Conservation (phyloP, 176 grass and related monocot species). For the Oryza coarctata region DNA sequence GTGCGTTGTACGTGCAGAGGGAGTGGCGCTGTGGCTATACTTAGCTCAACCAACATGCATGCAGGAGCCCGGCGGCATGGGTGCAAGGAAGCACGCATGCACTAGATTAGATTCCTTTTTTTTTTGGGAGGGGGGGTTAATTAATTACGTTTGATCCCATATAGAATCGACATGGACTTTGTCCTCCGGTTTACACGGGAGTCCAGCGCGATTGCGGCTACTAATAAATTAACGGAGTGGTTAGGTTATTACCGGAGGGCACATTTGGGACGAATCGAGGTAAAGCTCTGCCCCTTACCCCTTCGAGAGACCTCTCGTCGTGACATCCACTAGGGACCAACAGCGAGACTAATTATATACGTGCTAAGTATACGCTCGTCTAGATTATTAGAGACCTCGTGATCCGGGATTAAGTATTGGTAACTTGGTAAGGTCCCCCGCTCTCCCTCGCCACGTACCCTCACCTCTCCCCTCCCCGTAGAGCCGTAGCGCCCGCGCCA, state of each 20-base stretch:
- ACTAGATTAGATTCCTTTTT: not conserved
- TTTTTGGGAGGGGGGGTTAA: too few relatives aligned
- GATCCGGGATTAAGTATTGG: slow-evolving; percentile 25
- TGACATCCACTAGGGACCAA: slow-evolving; percentile 29
- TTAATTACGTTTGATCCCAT: not conserved
- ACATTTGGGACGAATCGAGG: not conserved
- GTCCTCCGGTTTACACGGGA: not conserved
- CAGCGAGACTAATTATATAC: not conserved
- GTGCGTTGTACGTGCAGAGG: not conserved
- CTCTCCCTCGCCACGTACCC: slow-evolving; percentile 31
- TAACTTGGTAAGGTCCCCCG: slow-evolving; percentile 7
- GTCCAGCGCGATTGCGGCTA: not conserved
- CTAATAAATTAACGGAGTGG: not conserved
- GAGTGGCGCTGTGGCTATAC: too few relatives aligned
- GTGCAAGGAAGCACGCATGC: not conserved
- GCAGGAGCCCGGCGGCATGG: not conserved
- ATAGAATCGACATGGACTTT: not conserved
- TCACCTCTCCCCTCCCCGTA: not conserved
- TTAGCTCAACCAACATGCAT: not conserved
- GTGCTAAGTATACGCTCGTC: not conserved
- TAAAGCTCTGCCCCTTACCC: not conserved
- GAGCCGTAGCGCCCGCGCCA: not conserved
- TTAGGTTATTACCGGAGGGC: not conserved
- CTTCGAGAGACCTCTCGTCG: slow-evolving; percentile 46
- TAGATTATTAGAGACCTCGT: slow-evolving; percentile 27